Conservation (phyloP, 23 red algal genomes). For the Gracilaria caudata region DNA sequence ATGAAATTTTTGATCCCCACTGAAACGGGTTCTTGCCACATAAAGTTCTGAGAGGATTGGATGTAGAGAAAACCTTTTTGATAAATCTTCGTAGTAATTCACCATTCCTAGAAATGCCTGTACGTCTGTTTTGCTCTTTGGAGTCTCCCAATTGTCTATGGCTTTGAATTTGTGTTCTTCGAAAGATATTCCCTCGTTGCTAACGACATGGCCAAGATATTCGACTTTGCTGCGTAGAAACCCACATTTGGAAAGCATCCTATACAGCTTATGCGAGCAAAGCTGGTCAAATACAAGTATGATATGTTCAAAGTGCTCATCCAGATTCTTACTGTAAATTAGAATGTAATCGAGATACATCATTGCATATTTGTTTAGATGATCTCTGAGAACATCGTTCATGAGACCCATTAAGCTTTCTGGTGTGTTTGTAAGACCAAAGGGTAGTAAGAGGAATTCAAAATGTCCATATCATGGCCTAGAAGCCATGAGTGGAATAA, state of each 20-base stretch:
- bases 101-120: conserved; percentile 28
- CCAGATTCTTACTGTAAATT: not conserved
- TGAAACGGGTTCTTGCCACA: not conserved
- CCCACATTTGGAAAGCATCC: not conserved
- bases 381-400: conserved; percentile 16
- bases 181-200: not conserved
- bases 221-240: not conserved
- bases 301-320: conserved; percentile 30
- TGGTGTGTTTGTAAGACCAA: conserved; percentile 26
- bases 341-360: conserved; percentile 20
- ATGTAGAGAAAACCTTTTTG: not conserved
- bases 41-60: not conserved
- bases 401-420: conserved; percentile 24
- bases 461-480: conserved; percentile 18
- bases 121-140: not conserved
- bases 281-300: not conserved
- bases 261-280: not conserved
- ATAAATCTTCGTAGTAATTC: conserved; percentile 33
- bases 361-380: conserved; percentile 3
- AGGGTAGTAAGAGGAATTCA: conserved; percentile 5
- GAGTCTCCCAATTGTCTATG: conserved; percentile 5
- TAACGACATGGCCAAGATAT: not conserved
- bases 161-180: not conserved
- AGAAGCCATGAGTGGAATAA: not conserved
- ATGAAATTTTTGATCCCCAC: no score